These are phyloP conservation scores for Umbelopsis sp. DNA, from an alignment of 192 early-diverging fungal genomes.

Conservation along the genomic window DNA sequence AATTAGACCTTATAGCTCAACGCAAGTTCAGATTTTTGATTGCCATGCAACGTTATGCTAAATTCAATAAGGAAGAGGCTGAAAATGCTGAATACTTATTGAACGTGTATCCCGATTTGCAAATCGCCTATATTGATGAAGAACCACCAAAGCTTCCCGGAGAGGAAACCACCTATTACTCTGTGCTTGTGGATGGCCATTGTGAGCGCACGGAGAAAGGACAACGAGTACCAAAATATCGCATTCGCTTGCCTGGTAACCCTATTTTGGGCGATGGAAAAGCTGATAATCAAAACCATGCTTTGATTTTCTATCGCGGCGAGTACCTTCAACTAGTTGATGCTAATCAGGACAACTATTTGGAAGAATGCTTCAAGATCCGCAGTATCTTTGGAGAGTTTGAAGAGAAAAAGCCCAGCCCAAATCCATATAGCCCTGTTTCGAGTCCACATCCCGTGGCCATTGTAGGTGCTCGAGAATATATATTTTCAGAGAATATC, in stretches of 20 bases:
- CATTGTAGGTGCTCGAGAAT: constrained; percentile 74
- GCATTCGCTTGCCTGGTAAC: constrained; percentile 66
- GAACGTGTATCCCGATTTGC: constrained; percentile 62
- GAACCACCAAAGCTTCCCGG: constrained; percentile 37
- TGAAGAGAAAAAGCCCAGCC: constrained; percentile 57
- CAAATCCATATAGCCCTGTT: constrained; percentile 39
- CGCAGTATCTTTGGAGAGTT: constrained; percentile 76
- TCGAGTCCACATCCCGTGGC: constrained; percentile 59
- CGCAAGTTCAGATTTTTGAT: constrained; percentile 74
- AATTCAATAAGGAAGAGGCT: constrained; percentile 69
- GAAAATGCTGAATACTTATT: constrained; percentile 66
- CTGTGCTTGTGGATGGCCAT: constrained; percentile 65
- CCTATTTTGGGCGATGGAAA: constrained; percentile 81
- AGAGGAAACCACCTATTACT: constrained; percentile 49
- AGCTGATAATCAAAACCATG: constrained; percentile 78
- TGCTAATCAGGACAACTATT: constrained; percentile 81
- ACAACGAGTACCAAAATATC: constrained; percentile 63
- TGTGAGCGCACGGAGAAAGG: constrained; percentile 59
- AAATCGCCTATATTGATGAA: constrained; percentile 72
- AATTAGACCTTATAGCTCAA: constrained; percentile 60
- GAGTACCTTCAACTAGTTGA: constrained; percentile 79
- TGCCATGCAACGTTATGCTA: constrained; percentile 70
- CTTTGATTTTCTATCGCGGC: constrained; percentile 71
- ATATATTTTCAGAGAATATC: constrained; percentile 73
- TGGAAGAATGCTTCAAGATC: constrained; percentile 77